Conservation (phyloP, 2,329 filamentous ascomycete genomes). For the Cladosporium sp. region DNA sequence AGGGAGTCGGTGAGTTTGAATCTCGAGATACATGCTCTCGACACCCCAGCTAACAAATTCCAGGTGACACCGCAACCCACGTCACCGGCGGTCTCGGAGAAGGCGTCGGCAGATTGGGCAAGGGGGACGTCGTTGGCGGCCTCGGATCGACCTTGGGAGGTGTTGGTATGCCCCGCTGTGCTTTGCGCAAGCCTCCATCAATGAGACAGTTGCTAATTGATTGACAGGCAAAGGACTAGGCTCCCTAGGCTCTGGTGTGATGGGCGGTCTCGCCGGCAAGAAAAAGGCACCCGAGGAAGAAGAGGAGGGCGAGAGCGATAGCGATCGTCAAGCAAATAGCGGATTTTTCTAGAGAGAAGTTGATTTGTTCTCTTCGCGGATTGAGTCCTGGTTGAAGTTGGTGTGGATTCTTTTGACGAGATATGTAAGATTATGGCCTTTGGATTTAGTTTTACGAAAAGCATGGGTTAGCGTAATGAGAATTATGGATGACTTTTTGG, state of each 20-base stretch:
- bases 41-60: not conserved
- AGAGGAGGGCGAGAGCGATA: conserved; percentile 11
- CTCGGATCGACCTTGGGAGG: conserved; percentile 40
- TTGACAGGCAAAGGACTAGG: conserved; percentile 25
- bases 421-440: not conserved
- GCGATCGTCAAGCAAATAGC: conserved; percentile 2
- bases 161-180: conserved; percentile 21
- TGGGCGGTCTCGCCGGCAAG: conserved; percentile 29
- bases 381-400: too few relatives aligned
- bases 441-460: too few relatives aligned
- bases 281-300: conserved; percentile 15
- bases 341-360: conserved; percentile 3
- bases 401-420: not conserved
- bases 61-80: conserved; percentile 34
- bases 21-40: not conserved
- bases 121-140: conserved; percentile 42
- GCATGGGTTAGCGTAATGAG: not conserved
- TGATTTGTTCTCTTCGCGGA: too few relatives aligned
- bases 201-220: not conserved
- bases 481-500: not conserved
- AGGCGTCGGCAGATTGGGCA: conserved; percentile 43
- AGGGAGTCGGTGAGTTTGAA: conserved; percentile 33
- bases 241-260: conserved; percentile 26
- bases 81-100: conserved; percentile 41
- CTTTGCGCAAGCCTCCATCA: not conserved